A percentile compares a stretch with the other conserved stretches of the same genome.
Conservation (phyloP, 805 yeast species). For the Metschnikowia kofuensis region DNA sequence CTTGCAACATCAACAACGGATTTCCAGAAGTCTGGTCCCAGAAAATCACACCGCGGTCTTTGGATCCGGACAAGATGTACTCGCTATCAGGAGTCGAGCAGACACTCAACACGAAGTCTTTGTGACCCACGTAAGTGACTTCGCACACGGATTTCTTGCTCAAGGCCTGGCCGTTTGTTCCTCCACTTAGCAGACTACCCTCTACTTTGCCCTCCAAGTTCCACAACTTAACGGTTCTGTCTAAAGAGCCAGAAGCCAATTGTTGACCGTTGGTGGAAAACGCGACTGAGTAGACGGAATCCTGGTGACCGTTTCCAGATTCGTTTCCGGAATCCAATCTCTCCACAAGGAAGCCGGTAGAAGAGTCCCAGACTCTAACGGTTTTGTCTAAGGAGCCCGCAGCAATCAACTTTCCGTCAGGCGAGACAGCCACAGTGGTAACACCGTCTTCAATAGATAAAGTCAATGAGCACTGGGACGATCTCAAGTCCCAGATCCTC, state of each 20-base stretch:
- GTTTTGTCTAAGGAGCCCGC: conserved; percentile 96
- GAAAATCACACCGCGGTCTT: conserved; percentile 94
- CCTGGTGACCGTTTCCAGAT: conserved; percentile 90
- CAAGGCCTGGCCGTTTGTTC: conserved; percentile 16
- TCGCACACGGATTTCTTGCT: conserved; percentile 61
- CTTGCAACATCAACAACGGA: conserved; percentile 92
- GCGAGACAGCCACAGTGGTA: conserved; percentile 95
- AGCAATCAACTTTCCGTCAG: conserved; percentile 90
- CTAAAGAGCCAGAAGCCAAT: conserved; percentile 92
- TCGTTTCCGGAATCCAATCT: conserved; percentile 87
- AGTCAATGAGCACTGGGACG: conserved; percentile 86
- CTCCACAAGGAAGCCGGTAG: conserved; percentile 88
- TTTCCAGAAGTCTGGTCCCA: conserved; percentile 94
- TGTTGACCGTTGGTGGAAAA: conserved; percentile 89
- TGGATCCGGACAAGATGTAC: conserved; percentile 89
- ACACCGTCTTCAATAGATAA: conserved; percentile 95
- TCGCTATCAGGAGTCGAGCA: conserved; percentile 92
- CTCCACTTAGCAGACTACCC: conserved; percentile 19
- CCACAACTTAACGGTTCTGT: conserved; percentile 95
- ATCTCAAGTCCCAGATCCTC: conserved; percentile 90
- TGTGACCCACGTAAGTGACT: conserved; percentile 92
- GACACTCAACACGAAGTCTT: conserved; percentile 91
- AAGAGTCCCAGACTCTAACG: conserved; percentile 95
- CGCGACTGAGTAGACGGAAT: conserved; percentile 91
- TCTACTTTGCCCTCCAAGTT: conserved; percentile 62